Conservation (phyloP, 257 asterid species). For the Jacaranda mimosifolia region DNA sequence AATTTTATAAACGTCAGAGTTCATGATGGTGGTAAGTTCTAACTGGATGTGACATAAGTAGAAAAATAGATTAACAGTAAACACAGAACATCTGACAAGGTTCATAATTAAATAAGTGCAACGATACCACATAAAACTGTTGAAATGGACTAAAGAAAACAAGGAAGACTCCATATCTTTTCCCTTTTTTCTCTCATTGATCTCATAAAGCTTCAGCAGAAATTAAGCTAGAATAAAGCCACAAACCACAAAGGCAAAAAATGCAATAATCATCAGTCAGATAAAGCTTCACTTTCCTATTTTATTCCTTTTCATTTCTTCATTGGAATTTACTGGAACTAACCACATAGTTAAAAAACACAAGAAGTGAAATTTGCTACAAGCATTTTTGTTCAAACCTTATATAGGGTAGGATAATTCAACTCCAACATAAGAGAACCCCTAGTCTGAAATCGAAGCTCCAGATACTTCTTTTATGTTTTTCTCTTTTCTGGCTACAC, state of each 20-base stretch:
- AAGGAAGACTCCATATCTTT: neutral
- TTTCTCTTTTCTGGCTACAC: neutral
- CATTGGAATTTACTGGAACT: too few species aligned
- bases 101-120: neutral
- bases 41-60: too few species aligned
- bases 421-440: neutral
- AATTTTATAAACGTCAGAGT: too few species aligned
- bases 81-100: too few species aligned
- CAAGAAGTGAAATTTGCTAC: neutral
- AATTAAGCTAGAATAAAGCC: conserved; percentile 7
- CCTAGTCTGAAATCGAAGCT: neutral
- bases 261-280: neutral
- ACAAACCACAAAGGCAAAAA: neutral
- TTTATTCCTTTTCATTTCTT: neutral
- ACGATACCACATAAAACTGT: neutral
- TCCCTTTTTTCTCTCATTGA: neutral
- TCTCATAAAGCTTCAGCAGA: conserved; percentile 1
- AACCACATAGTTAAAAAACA: neutral
- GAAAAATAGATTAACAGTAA: too few species aligned
- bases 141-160: neutral
- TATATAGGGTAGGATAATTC: neutral
- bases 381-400: neutral
- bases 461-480: neutral
- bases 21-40: too few species aligned
- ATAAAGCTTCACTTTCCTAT: neutral